Percentiles rank a stretch among this genome's conserved stretches.
phyloP scores from a whole-genome alignment of 108 stramenopile species.

The Asterionellopsis glacialis region DNA sequence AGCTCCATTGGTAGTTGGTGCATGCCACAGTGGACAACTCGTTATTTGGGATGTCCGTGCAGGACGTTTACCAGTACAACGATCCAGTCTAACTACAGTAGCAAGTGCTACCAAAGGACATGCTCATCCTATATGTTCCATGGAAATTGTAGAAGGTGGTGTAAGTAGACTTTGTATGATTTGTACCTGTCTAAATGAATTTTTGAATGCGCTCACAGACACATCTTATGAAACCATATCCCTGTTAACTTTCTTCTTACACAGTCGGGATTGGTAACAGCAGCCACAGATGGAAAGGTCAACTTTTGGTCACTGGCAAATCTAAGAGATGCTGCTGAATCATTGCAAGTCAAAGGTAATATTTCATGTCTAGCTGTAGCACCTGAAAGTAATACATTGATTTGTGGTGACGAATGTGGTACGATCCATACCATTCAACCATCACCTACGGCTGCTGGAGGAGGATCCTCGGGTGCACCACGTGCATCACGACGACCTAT shows the following conservation, averaged over 20 bases:
- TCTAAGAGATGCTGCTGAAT: constrained; percentile 78
- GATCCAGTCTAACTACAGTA: constrained; percentile 32
- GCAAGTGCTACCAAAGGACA: constrained; percentile 44
- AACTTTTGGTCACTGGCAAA: constrained; percentile 83
- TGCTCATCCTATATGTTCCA: constrained; percentile 62
- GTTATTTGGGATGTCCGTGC: constrained; percentile 85
- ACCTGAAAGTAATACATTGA: constrained; percentile 54
- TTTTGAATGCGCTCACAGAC: background rate
- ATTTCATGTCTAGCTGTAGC: constrained; percentile 73
- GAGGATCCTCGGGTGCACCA: constrained; percentile 30
- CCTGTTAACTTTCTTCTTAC: constrained; percentile 5
- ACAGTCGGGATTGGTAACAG: constrained; percentile 66
- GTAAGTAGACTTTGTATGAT: constrained; percentile 25
- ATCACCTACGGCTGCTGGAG: constrained; percentile 16
- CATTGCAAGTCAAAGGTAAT: constrained; percentile 60
- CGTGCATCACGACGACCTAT: constrained; percentile 51
- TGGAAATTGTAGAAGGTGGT: constrained; percentile 61
- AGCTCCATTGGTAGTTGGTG: constrained; percentile 74
- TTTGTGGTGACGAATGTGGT: constrained; percentile 78
- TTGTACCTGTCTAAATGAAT: background rate
- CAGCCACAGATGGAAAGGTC: constrained; percentile 66
- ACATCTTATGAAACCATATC: background rate
- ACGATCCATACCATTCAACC: constrained; percentile 56
- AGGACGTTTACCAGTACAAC: constrained; percentile 81
- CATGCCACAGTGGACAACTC: constrained; percentile 74